Conservation (phyloP, 2,329 filamentous ascomycete species). For the Venturia effusa region DNA sequence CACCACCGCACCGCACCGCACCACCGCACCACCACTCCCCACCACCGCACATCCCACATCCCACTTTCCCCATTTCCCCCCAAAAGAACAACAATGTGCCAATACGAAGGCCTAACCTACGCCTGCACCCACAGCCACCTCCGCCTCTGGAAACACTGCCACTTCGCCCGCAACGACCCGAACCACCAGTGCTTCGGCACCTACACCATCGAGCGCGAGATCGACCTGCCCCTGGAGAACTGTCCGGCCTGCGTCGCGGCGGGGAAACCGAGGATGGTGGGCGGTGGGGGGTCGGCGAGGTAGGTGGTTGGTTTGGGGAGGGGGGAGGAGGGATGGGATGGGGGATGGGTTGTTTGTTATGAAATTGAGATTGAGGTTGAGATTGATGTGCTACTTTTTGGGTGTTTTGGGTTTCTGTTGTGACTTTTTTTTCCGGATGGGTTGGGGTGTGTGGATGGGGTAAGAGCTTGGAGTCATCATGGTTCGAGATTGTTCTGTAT, state of each 20-base stretch:
- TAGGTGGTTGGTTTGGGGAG: no score
- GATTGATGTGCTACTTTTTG: background rate
- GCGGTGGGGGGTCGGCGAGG: no score
- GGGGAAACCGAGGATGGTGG: background rate
- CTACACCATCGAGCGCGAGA: constrained; percentile 49
- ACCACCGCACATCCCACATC: background rate
- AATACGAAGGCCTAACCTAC: constrained; percentile 60
- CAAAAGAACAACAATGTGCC: constrained; percentile 44
- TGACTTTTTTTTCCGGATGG: background rate
- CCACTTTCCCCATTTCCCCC: background rate
- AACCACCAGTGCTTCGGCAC: constrained; percentile 58
- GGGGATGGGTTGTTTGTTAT: background rate
- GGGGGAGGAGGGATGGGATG: background rate
- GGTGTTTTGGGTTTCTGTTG: background rate
- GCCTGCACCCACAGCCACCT: constrained; percentile 49
- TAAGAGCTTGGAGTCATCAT: background rate
- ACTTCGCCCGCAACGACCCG: constrained; percentile 62
- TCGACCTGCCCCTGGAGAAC: constrained; percentile 44
- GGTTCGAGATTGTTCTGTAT: background rate
- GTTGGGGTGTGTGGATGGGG: background rate
- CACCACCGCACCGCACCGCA: background rate
- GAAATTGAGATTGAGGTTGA: no score
- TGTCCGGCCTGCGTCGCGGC: constrained; percentile 38
- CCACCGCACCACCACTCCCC: background rate
- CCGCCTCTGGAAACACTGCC: constrained; percentile 58